Percentiles rank a stretch among this genome's conserved stretches.
phyloP scores from a whole-genome alignment of 495 filamentous ascomycete species.

The Penicillium canescens region DNA sequence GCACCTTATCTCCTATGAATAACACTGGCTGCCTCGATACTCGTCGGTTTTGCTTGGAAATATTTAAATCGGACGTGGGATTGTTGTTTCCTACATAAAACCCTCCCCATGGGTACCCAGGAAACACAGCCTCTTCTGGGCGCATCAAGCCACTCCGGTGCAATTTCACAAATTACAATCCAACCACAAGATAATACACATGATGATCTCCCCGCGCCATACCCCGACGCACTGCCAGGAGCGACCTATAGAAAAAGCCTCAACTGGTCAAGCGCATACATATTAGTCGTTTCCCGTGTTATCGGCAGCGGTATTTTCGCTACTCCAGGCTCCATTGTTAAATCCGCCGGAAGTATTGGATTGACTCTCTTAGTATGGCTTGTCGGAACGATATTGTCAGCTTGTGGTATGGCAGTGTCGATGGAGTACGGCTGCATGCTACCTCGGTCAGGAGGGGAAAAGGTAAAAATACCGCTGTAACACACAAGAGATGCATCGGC shows the following conservation, averaged over 20 bases:
- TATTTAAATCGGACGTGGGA: neutral
- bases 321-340: conserved; percentile 68
- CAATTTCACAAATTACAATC: neutral
- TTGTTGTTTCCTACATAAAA: neutral
- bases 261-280: conserved; percentile 68
- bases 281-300: conserved; percentile 73
- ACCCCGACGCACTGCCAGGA: conserved; percentile 16
- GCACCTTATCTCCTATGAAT: neutral
- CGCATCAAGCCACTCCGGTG: neutral
- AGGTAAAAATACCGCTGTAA: conserved; percentile 34
- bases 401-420: conserved; percentile 58
- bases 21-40: neutral
- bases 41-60: neutral
- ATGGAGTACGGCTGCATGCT: conserved; percentile 75
- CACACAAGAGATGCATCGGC: neutral
- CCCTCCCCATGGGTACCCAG: conserved; percentile 15
- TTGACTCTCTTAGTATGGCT: conserved; percentile 65
- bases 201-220: neutral
- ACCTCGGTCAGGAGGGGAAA: conserved; percentile 67
- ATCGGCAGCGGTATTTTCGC: conserved; percentile 78
- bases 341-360: conserved; percentile 67
- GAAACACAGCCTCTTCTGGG: conserved; percentile 33
- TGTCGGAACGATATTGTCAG: conserved; percentile 59
- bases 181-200: neutral
- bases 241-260: conserved; percentile 33